Base-by-base conservation (phyloP, 2,329 filamentous ascomycete genomes). In the Monilinia fructigena region DNA sequence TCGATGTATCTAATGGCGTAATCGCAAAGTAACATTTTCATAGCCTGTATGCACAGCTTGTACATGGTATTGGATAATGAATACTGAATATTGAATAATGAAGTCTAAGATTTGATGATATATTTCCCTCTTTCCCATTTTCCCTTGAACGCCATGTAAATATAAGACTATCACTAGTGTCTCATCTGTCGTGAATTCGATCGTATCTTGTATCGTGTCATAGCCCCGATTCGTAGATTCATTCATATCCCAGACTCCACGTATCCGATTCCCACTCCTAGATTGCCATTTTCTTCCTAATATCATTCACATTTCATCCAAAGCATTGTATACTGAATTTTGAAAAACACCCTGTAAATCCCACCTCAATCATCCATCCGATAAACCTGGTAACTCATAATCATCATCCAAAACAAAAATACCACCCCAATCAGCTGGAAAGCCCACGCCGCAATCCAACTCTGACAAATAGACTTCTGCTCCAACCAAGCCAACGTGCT, bases 401-500 rank as follows among this genome's bases (percentile, higher is more conserved):
- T 79, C 81, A 89, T 88, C 72, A 89, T 85, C 86, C 86, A 89
- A n/a, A 89, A 74, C 67, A 88, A 75, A 70, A 89, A 89, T 1
- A 88, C 77, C 23, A 77, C 79, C 0, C 86, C 87, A 2, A 87
- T 82, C 31, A 90, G 76, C 23, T 82, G 82, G 74, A 89, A 86
- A 0, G 86, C 82, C 76, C 89, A 90, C 1, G 85, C 84, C 1
- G 87, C 82, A 71, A 87, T 83, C 87, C 87, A 89, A 54, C 82
- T 82, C 76, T 87, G 84, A 75, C 86, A 90, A 71, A 89, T 89
- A 59, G 79, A 85, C 72, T 79, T 78, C 76, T 90, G 86, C 77
- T 88, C 78, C 70, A 90, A 72, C 84, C 86, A 89, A 0, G 87
- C 87, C 70, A 89, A 76, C 5, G 86, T 88, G 40, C 80, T 76